Base-by-base conservation (phyloP, 192 early-diverging fungal species). In the Allomyces javanicus region DNA sequence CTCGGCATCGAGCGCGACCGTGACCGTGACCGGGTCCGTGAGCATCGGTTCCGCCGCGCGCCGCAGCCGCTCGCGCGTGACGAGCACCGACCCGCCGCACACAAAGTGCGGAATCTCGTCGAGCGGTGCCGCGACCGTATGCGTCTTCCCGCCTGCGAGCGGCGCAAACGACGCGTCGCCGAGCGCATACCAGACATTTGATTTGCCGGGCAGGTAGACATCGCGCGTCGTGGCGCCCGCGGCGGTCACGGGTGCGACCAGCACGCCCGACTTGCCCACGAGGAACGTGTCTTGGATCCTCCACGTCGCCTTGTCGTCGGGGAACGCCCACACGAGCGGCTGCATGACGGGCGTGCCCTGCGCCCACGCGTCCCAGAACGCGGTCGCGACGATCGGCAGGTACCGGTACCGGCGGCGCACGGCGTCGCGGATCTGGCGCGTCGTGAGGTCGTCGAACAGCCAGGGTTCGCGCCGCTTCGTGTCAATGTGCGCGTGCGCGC, bases 381-480 rank as follows among this genome's bases (percentile, higher is more conserved):
- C 72, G 6, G 93, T 95, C 79, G 97, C 97, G 76, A 89, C 82
- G 72, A 87, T 91, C 14, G 96, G 93, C 55, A 99, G 74, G 25
- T 94, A 76, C 19, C 84, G 75, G 76, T 99, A 99, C 65, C 96
- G 86, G 63, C 81, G 77, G 22, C 84, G 75, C 63, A 99, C 73
- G 10, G 89, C 87, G 10, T 82, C 76, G 24, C 96, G 89, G 63
- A 96, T 90, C 65, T 80, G 76, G 1, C 72, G 67, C 24, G 88
- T 87, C 44, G 87, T 86, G 1, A 89, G 87, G 70, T 96, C 93
- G 44, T 89, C 92, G 75, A 90, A 83, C 24, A 97, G 68, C 89
- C 93, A 99, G 9, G 96, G 96, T 72, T 99, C 96, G 44, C 94
- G 86, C 33, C 96, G 87, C 72, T 92, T 94, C 25, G 93, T 92